A percentile compares a stretch with the other conserved stretches of the same genome.
Evolutionary conservation across 1,284 basidiomycete species (phyloP).

Genomic region (Cystobasidiaceae sp.): DNA sequence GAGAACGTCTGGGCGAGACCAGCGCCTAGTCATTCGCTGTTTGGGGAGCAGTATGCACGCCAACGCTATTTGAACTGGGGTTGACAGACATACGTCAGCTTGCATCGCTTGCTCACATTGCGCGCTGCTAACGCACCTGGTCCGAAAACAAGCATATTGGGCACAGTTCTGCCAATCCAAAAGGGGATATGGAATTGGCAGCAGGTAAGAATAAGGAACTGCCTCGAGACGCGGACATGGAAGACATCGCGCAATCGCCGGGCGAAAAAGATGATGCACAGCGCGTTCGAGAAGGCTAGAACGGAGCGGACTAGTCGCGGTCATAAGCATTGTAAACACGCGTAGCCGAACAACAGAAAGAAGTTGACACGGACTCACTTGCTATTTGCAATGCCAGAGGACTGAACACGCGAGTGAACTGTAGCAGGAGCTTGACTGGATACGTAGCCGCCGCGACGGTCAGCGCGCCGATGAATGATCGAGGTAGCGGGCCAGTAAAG

Average conservation of each 20-base stretch:
- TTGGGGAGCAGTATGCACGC: slow-evolving; percentile 55
- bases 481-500: slow-evolving; percentile 84
- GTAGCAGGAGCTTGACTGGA: slow-evolving; percentile 46
- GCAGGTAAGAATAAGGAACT: slow-evolving; percentile 64
- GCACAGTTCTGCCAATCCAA: slow-evolving; percentile 86
- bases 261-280: slow-evolving; percentile 62
- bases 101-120: background rate
- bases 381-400: slow-evolving; percentile 62
- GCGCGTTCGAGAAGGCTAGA: slow-evolving; percentile 63
- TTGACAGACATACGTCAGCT: slow-evolving; percentile 3
- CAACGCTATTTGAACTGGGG: slow-evolving; percentile 61
- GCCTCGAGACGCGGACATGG: slow-evolving; percentile 56
- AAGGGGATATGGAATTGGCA: slow-evolving; percentile 88
- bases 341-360: no score
- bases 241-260: slow-evolving; percentile 61
- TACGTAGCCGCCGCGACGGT: slow-evolving; percentile 41
- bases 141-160: slow-evolving; percentile 86
- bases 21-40: slow-evolving; percentile 50
- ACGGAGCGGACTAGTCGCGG: slow-evolving; percentile 61
- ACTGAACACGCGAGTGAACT: slow-evolving; percentile 51
- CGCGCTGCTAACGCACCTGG: slow-evolving; percentile 56
- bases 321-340: background rate
- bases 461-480: slow-evolving; percentile 72
- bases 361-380: no score
- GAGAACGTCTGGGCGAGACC: slow-evolving; percentile 46